phyloP scores from a whole-genome alignment of 2,329 filamentous ascomycete species.

The Fusarium euwallaceae region DNA sequence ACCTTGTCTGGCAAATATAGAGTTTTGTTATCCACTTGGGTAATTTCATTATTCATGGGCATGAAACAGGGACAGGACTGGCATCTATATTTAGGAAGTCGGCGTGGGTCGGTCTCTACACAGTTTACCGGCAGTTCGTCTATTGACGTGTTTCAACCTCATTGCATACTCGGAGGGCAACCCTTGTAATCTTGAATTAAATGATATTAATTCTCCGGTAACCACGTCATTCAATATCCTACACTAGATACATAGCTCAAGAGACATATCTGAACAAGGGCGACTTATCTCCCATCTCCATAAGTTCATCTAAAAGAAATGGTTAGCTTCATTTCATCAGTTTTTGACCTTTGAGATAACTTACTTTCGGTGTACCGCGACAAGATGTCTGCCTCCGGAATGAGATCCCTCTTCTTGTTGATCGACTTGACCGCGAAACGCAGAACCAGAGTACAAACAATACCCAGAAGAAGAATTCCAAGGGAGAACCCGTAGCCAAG shows the following conservation, averaged over 20 bases:
- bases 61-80: no score
- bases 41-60: no score
- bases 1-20: no score
- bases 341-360: neutral
- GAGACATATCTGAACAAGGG: slow-evolving; percentile 2
- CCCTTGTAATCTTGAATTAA: no score
- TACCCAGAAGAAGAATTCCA: neutral
- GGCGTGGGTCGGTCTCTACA: no score
- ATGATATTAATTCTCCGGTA: no score
- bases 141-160: no score
- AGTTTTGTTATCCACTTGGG: no score
- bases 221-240: neutral
- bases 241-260: neutral
- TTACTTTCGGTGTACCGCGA: slow-evolving; percentile 1
- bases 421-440: neutral
- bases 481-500: neutral
- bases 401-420: neutral
- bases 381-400: slow-evolving; percentile 1
- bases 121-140: no score
- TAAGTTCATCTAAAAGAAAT: neutral
- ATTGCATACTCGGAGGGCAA: no score
- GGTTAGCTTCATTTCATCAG: neutral
- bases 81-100: no score
- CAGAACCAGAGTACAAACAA: neutral
- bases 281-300: slow-evolving; percentile 4